phyloP scores from a whole-genome alignment of 495 filamentous ascomycete genomes.

The Penicillium paxilli region DNA sequence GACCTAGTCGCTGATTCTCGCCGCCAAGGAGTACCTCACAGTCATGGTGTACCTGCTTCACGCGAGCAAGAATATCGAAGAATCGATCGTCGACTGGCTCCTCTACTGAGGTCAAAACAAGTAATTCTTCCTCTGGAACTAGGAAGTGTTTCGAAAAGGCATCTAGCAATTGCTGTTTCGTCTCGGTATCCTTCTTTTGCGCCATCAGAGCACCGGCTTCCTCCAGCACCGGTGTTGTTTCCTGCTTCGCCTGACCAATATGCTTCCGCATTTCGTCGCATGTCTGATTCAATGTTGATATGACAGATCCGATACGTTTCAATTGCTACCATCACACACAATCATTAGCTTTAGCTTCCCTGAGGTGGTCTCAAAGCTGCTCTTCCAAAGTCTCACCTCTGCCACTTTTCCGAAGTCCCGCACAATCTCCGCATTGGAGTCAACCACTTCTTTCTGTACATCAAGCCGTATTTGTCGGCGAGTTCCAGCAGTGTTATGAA shows the following conservation, averaged over 20 bases:
- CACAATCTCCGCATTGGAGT: slow-evolving; percentile 90
- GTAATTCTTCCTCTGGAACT: slow-evolving; percentile 74
- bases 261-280: slow-evolving; percentile 80
- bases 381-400: slow-evolving; percentile 57
- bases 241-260: slow-evolving; percentile 69
- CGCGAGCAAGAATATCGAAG: slow-evolving; percentile 75
- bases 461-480: slow-evolving; percentile 79
- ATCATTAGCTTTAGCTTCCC: slow-evolving; percentile 11
- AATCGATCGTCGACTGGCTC: slow-evolving; percentile 85
- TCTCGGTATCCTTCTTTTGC: slow-evolving; percentile 75
- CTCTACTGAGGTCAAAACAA: slow-evolving; percentile 68
- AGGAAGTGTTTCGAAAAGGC: slow-evolving; percentile 85
- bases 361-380: background rate
- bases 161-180: slow-evolving; percentile 80
- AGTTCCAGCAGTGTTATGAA: slow-evolving; percentile 76
- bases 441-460: slow-evolving; percentile 88
- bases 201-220: slow-evolving; percentile 74
- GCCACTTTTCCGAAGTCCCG: slow-evolving; percentile 88
- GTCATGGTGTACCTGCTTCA: slow-evolving; percentile 84
- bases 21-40: slow-evolving; percentile 86
- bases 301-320: slow-evolving; percentile 75
- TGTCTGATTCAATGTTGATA: slow-evolving; percentile 74
- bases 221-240: slow-evolving; percentile 73
- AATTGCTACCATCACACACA: slow-evolving; percentile 63
- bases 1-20: slow-evolving; percentile 81